These are phyloP conservation scores for Hypoxylon rubiginosum DNA, from an alignment of 2,329 filamentous ascomycete species.

Conservation along the genomic window DNA sequence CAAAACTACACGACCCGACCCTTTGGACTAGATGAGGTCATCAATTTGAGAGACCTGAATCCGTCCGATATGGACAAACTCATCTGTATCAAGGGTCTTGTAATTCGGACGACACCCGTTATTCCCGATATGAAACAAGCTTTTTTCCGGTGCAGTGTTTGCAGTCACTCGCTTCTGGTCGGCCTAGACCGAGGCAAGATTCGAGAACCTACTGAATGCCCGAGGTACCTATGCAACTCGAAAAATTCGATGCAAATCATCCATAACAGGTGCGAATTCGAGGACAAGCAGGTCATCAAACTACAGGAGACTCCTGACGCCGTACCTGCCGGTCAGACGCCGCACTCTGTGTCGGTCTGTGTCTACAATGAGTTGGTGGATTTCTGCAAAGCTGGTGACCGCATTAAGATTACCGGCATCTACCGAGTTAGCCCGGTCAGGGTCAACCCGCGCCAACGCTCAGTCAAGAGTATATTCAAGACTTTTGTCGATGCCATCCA, in stretches of 20 bases:
- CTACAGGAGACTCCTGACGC: slow-evolving; percentile 96
- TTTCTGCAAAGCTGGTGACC: slow-evolving; percentile 97
- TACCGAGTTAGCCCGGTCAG: slow-evolving; percentile 95
- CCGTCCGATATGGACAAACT: slow-evolving; percentile 97
- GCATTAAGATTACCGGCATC: slow-evolving; percentile 94
- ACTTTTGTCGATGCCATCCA: slow-evolving; percentile 97
- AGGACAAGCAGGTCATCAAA: slow-evolving; percentile 99
- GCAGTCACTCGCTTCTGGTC: slow-evolving; percentile 90
- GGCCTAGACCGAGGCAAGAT: slow-evolving; percentile 97
- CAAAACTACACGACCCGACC: slow-evolving; percentile 88
- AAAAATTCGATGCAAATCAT: slow-evolving; percentile 98
- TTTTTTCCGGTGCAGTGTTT: slow-evolving; percentile 95
- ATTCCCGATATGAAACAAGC: slow-evolving; percentile 99
- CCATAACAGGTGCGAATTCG: slow-evolving; percentile 94
- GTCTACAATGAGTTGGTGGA: slow-evolving; percentile 98
- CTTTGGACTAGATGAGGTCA: slow-evolving; percentile 86
- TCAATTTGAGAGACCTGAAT: slow-evolving; percentile 94
- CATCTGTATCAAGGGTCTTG: slow-evolving; percentile 93
- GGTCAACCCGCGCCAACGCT: slow-evolving; percentile 91
- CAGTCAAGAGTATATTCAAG: slow-evolving; percentile 96
- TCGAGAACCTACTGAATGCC: slow-evolving; percentile 91
- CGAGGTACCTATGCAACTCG: slow-evolving; percentile 82
- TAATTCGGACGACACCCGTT: slow-evolving; percentile 94
- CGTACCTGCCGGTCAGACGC: slow-evolving; percentile 95
- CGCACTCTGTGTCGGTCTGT: slow-evolving; percentile 95